Evolutionary conservation across 371 early-diverging fungal species (phyloP).

Genomic region (Mortierella sp.): DNA sequence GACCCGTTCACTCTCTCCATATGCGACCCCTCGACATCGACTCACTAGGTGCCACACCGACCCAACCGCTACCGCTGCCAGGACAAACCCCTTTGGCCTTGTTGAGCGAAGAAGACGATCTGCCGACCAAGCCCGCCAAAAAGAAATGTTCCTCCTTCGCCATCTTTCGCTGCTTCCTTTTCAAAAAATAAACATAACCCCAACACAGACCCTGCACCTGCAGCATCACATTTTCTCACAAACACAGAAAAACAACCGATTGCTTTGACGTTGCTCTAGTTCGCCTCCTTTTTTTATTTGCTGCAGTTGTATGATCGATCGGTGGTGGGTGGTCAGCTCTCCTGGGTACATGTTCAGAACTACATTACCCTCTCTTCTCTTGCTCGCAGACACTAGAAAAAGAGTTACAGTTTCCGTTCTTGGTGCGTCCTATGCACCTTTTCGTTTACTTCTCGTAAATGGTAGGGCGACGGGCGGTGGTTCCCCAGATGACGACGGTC

Average conservation of each 20-base stretch:
- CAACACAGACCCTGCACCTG: background rate
- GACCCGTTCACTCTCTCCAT: too few species aligned
- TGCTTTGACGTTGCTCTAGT: too few species aligned
- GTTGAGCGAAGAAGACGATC: background rate
- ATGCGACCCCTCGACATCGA: too few species aligned
- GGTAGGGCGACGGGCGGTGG: conserved; percentile 52
- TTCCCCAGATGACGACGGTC: conserved; percentile 74
- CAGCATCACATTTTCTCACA: background rate
- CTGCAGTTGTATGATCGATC: too few species aligned
- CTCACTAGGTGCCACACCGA: too few species aligned
- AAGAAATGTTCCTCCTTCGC: conserved; percentile 1
- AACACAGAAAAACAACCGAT: too few species aligned
- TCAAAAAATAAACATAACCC: conserved; percentile 2
- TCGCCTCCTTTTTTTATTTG: too few species aligned
- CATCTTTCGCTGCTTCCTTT: conserved; percentile 12
- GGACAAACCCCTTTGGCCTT: background rate
- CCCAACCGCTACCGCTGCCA: background rate
- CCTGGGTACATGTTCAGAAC: too few species aligned
- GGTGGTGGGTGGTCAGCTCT: too few species aligned
- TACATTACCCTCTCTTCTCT: too few species aligned
- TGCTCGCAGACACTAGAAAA: too few species aligned
- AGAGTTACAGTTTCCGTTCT: too few species aligned
- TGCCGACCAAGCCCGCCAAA: background rate
- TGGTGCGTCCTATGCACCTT: background rate
- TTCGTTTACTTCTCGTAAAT: conserved; percentile 39